These are phyloP conservation scores for Striga asiatica DNA, from an alignment of 257 asterid species.

Conservation along the genomic window DNA sequence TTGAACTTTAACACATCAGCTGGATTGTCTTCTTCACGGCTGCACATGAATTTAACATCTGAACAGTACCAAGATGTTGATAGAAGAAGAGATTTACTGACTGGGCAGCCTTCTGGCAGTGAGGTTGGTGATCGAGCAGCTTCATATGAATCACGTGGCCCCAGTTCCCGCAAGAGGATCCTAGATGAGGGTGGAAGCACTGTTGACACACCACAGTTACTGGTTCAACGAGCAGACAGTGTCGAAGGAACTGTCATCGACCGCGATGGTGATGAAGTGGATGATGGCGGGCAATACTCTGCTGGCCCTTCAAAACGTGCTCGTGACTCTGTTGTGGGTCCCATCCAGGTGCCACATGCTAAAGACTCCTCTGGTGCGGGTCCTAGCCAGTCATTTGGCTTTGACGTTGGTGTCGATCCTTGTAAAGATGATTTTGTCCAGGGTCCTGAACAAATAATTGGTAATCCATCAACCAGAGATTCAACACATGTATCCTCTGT, in stretches of 20 bases:
- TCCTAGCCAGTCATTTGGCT: conserved; percentile 72
- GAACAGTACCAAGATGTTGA: conserved; percentile 44
- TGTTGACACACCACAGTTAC: conserved; percentile 67
- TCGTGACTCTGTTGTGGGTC: conserved; percentile 40
- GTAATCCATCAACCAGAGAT: conserved; percentile 57
- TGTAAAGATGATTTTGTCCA: conserved; percentile 46
- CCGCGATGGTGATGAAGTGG: conserved; percentile 94
- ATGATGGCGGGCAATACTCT: conserved; percentile 71
- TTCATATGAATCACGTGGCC: conserved; percentile 93
- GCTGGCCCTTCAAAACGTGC: conserved; percentile 88
- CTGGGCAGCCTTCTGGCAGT: conserved; percentile 85
- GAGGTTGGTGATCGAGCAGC: conserved; percentile 97
- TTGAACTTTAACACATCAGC: conserved; percentile 77
- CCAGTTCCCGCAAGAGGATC: conserved; percentile 85
- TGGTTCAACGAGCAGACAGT: conserved; percentile 76
- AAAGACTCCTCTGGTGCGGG: conserved; percentile 75
- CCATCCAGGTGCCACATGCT: conserved; percentile 31
- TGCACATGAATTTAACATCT: conserved; percentile 37
- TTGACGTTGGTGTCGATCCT: conserved; percentile 49
- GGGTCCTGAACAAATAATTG: conserved; percentile 39
- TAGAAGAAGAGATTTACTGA: conserved; percentile 45
- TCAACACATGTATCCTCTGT: conserved; percentile 80
- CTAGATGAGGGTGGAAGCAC: conserved; percentile 99
- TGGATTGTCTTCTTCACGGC: conserved; percentile 62
- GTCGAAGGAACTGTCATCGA: conserved; percentile 97